Evolutionary conservation across 179 eudicot genomes (phyloP), one percentile per base, ranked within the genome.

Genomic region (Gypsophila paniculata): DNA sequence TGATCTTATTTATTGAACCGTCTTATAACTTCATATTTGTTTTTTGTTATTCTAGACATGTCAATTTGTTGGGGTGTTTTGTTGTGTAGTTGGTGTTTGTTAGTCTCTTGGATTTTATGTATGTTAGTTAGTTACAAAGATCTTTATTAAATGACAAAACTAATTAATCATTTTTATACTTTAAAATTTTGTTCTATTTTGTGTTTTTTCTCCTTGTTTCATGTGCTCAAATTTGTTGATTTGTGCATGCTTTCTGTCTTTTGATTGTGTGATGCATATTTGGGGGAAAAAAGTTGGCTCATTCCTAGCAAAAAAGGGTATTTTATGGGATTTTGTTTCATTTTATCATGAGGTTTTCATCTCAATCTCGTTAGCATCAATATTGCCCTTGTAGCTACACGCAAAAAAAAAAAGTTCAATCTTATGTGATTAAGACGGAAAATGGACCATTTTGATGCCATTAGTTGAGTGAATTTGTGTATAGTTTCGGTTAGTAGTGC

Each of bases 351-450:
- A 8, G 44, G 44, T 39, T 39, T 39, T 39, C 0, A 39, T 0
- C 10, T 39, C 34, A 29, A 29, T 29, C 34, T 4, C 4, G 34
- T 29, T 29, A 4, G 34, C 34, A 29, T 29, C 34, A 29, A 4
- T 29, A 29, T 29, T 29, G 34, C 34, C 34, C 34, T 29, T 29
- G 34, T 29, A 29, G 34, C 4, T 29, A 29, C 34, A 29, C 34
- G 34, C 2, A 29, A 29, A 29, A 29, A 29, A 29, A 29, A 29
- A 29, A 29, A 1, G 34, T 29, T 4, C 1, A 39, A 39, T 8
- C 44, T 2, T 39, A 8, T 39, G 44, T 39, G 44, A 13, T 19
- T 32, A 68, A 44, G 76, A 62, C 39, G 62, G 60, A 69, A 73
- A 63, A 29, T 25, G 12, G 38, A 15, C 13, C 23, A 68, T 2